Base-by-base conservation (phyloP, 352 stramenopile species). In the Globisporangium paddicum region DNA sequence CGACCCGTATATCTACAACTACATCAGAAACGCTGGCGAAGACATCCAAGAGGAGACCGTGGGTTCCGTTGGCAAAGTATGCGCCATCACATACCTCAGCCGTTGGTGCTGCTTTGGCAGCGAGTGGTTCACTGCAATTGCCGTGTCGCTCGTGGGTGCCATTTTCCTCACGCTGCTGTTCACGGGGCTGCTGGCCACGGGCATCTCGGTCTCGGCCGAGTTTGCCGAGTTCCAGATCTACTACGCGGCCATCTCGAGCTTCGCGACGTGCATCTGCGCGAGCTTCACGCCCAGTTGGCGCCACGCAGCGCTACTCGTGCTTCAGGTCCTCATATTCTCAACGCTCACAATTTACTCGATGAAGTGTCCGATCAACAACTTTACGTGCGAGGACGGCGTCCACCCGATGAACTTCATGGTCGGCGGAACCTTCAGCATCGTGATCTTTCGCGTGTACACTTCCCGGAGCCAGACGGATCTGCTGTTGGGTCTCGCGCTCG, bases 341-440 rank as follows among this genome's bases (percentile, higher is more conserved):
- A 59, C 90, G 25, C 57, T 86, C 45, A 89, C 79, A 1, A 72
- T 89, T 63, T 72, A 85, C 55, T 87, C 75, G 40, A 86, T 70
- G 35, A 77, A 77, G 13, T 91, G 82, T 38, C 74, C 75, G 21
- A 79, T 87, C 58, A 93, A 93, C 65, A 79, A 80, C 57, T 79
- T 88, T 49, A 72, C 63, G 21, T 91, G 82, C 54, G 81, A 72
- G 14, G n/a, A n/a, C n/a, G n/a, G n/a, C n/a, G n/a, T n/a, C n/a
- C n/a, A n/a, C n/a, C n/a, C n/a, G n/a, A n/a, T n/a, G n/a, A n/a
- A n/a, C n/a, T n/a, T n/a, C n/a, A n/a, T 49, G 71, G 1, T 73
- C 67, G 5, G 37, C 88, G 11, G 67, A 80, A 26, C 74, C 54
- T 86, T 57, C 73, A 69, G 5, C 45, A 82, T 18, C 42, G 50